Percentiles rank a stretch among this genome's conserved stretches.
phyloP scores from a whole-genome alignment of 106 monocot species.

The Chionographis japonica region DNA sequence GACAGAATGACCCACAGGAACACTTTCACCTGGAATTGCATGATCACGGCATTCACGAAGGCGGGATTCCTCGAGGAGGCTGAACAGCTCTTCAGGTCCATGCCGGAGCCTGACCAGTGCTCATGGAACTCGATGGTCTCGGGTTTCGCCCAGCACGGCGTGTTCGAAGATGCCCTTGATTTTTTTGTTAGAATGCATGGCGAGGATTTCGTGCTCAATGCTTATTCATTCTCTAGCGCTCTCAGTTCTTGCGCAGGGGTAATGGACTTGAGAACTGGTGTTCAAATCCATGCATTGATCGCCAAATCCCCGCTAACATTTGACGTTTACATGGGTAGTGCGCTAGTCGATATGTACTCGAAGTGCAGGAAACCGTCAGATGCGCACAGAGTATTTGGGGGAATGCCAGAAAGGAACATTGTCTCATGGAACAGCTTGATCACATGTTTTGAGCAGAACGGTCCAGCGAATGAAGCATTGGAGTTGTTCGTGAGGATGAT shows the following conservation, averaged over 20 bases:
- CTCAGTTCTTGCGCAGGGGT: conserved; percentile 55
- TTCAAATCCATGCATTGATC: conserved; percentile 51
- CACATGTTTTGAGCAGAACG: conserved; percentile 79
- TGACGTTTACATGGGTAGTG: conserved; percentile 67
- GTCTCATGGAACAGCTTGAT: conserved; percentile 76
- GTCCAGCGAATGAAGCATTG: conserved; percentile 38
- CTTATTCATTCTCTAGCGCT: conserved; percentile 51
- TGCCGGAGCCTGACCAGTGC: conserved; percentile 66
- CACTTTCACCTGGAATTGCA: conserved; percentile 50
- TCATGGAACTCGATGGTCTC: conserved; percentile 85
- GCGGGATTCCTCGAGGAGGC: conserved; percentile 34
- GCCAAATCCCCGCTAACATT: conserved; percentile 32
- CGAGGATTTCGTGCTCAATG: conserved; percentile 39
- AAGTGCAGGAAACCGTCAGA: conserved; percentile 46
- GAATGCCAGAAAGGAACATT: conserved; percentile 47
- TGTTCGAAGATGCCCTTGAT: conserved; percentile 26
- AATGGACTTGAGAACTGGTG: conserved; percentile 21
- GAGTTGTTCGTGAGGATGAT: conserved; percentile 50
- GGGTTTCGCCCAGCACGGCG: conserved; percentile 53
- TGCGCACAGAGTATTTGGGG: conserved; percentile 45
- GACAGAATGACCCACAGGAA: conserved; percentile 42
- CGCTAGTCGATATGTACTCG: conserved; percentile 65
- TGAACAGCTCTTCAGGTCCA: conserved; percentile 18
- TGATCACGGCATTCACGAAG: conserved; percentile 32
- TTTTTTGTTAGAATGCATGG: conserved; percentile 45